Conservation (phyloP, 2,329 filamentous ascomycete genomes). For the Venturia nashicola region DNA sequence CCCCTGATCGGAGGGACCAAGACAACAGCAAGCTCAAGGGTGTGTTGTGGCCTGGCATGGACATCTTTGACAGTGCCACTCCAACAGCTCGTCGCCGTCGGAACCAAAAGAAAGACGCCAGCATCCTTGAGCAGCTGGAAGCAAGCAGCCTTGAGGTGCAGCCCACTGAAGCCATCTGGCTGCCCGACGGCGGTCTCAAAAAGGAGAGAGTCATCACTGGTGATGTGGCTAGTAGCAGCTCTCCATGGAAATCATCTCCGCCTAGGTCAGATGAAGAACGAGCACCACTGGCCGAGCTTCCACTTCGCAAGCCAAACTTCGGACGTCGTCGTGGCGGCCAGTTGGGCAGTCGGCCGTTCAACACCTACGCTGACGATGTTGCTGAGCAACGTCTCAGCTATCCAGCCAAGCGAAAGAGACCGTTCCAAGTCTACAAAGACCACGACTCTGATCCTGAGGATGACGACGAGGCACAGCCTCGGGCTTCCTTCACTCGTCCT, state of each 20-base stretch:
- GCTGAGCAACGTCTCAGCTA: neutral
- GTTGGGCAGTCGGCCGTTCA: neutral
- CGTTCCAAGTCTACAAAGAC: neutral
- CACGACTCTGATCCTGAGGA: slow-evolving; percentile 1
- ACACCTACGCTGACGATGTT: neutral
- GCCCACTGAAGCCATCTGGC: neutral
- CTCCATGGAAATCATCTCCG: neutral
- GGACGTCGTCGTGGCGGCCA: neutral
- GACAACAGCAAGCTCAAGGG: slow-evolving; percentile 49
- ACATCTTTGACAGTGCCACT: slow-evolving; percentile 68
- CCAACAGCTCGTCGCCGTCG: slow-evolving; percentile 60
- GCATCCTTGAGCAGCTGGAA: neutral
- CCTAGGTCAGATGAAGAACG: neutral
- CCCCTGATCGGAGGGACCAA: neutral
- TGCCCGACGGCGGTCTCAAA: neutral
- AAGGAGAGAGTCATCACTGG: neutral
- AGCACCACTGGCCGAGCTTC: neutral
- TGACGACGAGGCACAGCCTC: neutral
- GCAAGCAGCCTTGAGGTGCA: neutral
- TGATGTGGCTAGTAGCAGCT: neutral
- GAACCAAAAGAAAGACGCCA: slow-evolving; percentile 55
- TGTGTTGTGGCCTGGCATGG: slow-evolving; percentile 65
- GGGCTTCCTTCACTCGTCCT: neutral
- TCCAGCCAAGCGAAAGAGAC: neutral
- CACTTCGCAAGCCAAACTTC: slow-evolving; percentile 1